Percentiles rank a stretch among this genome's conserved stretches.
phyloP scores from a whole-genome alignment of 768 basidiomycete species.

The Mycena metata region DNA sequence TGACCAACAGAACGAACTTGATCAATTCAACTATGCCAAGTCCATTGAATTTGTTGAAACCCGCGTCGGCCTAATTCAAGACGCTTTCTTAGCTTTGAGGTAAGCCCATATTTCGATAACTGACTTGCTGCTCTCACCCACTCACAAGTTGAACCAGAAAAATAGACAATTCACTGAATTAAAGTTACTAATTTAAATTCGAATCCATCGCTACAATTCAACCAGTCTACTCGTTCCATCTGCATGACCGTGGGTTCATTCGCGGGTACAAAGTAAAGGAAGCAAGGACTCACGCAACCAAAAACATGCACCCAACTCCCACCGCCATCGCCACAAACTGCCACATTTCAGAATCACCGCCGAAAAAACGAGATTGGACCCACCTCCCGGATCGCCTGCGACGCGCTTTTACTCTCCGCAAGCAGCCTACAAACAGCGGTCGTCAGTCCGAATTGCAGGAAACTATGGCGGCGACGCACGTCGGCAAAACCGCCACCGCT shows the following conservation, averaged over 20 bases:
- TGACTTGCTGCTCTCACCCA: no score
- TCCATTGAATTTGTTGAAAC: no score
- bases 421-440: slow-evolving; percentile 68
- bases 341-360: slow-evolving; percentile 35
- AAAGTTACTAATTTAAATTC: no score
- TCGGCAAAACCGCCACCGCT: slow-evolving; percentile 91
- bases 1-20: no score
- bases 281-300: slow-evolving; percentile 81
- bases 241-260: slow-evolving; percentile 44
- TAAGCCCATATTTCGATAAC: no score
- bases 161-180: slow-evolving; percentile 15
- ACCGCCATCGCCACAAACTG: slow-evolving; percentile 94
- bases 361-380: slow-evolving; percentile 39
- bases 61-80: no score
- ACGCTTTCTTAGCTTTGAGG: no score
- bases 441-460: slow-evolving; percentile 12
- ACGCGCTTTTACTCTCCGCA: slow-evolving; percentile 88
- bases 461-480: slow-evolving; percentile 63
- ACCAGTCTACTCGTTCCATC: slow-evolving; percentile 81
- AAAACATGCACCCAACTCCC: slow-evolving; percentile 92
- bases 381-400: slow-evolving; percentile 93
- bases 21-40: no score
- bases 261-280: slow-evolving; percentile 18
- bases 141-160: neutral
- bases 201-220: no score